Percentiles rank a stretch among this genome's conserved stretches.
These are phyloP conservation scores for Tolypocladium guangdongense DNA, from an alignment of 2,329 filamentous ascomycete species.

Conservation along the genomic window DNA sequence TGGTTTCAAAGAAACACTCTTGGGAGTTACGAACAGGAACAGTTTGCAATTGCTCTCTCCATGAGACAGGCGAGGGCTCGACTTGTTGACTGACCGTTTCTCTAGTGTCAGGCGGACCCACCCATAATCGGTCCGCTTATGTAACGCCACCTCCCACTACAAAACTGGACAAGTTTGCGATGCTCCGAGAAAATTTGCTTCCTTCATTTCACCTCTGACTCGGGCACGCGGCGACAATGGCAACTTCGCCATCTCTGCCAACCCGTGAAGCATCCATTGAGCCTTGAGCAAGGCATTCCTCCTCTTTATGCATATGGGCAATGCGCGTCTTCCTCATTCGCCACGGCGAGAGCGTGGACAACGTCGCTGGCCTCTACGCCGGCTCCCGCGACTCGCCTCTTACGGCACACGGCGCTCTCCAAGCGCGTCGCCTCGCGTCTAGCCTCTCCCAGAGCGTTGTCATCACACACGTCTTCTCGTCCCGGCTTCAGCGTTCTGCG, in stretches of 20 bases:
- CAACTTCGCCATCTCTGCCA: neutral
- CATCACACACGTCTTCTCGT: conserved; percentile 62
- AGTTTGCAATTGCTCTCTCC: too few relatives aligned
- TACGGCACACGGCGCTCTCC: conserved; percentile 71
- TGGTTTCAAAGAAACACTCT: too few relatives aligned
- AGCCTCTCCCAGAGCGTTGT: conserved; percentile 36
- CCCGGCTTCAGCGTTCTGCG: conserved; percentile 62
- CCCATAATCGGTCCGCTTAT: neutral
- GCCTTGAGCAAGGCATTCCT: neutral
- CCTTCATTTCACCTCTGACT: neutral
- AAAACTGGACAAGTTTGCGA: neutral
- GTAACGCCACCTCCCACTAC: neutral
- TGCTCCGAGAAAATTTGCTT: neutral
- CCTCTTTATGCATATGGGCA: neutral
- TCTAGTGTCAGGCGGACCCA: too few relatives aligned
- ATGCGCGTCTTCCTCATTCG: conserved; percentile 61
- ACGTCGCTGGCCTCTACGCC: conserved; percentile 69
- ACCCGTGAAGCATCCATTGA: neutral
- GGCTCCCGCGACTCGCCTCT: conserved; percentile 71
- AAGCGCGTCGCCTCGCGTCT: conserved; percentile 59
- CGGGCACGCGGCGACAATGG: neutral
- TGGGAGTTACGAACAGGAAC: too few relatives aligned
- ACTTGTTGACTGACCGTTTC: too few relatives aligned
- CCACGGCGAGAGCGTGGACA: conserved; percentile 86
- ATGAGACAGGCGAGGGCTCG: too few relatives aligned